A percentile compares a stretch with the other conserved stretches of the same genome.
Evolutionary conservation across 192 early-diverging fungal genomes (phyloP).

Genomic region (Tieghemiomyces parasiticus): DNA sequence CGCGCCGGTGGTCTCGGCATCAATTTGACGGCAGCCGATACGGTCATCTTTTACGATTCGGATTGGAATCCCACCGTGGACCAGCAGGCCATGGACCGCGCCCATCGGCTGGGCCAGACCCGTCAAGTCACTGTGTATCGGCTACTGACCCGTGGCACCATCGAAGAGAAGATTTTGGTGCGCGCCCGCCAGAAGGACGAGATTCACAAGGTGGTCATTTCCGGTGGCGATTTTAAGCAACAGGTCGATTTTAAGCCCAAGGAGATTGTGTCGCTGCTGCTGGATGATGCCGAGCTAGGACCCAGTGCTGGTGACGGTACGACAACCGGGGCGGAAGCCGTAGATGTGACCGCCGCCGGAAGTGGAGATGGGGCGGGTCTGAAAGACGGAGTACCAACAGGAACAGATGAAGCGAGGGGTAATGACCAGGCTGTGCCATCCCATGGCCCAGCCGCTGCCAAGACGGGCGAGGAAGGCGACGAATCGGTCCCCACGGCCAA

Average conservation of each 20-base stretch:
- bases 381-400: too few species aligned
- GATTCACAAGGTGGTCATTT: constrained; percentile 87
- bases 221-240: constrained; percentile 66
- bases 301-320: too few species aligned
- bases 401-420: too few species aligned
- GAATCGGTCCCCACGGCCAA: too few species aligned
- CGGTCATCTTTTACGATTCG: constrained; percentile 75
- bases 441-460: too few species aligned
- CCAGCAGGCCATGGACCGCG: constrained; percentile 85
- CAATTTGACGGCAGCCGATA: constrained; percentile 82
- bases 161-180: constrained; percentile 67
- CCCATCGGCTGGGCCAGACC: constrained; percentile 72
- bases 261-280: constrained; percentile 71
- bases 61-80: constrained; percentile 89
- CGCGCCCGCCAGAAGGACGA: constrained; percentile 82
- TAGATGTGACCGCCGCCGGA: too few species aligned
- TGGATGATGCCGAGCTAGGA: constrained; percentile 71
- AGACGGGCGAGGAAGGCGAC: too few species aligned
- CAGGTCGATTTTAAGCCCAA: constrained; percentile 67
- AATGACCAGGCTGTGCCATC: too few species aligned
- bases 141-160: constrained; percentile 62
- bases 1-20: constrained; percentile 80
- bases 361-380: too few species aligned
- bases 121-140: constrained; percentile 75
- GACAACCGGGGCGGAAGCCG: too few species aligned